Base-by-base conservation (phyloP, 139 green algal species). In the Asterochloris erici region DNA sequence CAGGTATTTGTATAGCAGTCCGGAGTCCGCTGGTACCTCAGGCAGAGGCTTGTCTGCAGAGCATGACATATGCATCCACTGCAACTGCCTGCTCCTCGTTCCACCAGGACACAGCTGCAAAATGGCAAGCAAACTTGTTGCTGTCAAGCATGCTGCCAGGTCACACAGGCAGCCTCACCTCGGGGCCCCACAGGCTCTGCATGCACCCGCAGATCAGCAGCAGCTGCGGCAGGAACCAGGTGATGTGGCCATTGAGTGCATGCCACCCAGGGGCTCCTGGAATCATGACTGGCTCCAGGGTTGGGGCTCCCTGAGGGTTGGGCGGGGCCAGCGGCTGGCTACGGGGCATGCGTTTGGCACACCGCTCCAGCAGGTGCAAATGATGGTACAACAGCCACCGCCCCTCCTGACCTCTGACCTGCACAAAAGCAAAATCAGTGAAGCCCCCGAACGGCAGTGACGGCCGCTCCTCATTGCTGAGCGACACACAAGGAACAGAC, bases 331-430 rank as follows among this genome's bases (percentile, higher is more conserved):
- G 78, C 71, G 63, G 71, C 29, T 71, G 74, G 16, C 17, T 60
- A 0, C 70, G n/a, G 38, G 83, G 61, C 69, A 87, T 85, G 76
- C 87, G 88, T 4, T 89, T 85, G 38, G 90, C 68, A 14, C 83
- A 84, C 0, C 90, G 87, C 79, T 96, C 93, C 62, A 95, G 79
- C n/a, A 95, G 86, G 63, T 94, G 91, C 0, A 93, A 17, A 26
- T 95, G 82, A 74, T 96, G 90, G 81, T 94, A 93, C n/a, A 95
- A 81, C 10, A 85, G 76, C 90, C 90, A 96, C 6, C 82, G 26
- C 2, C 19, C 66, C 10, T 71, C 19, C 66, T 71, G 66, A 71
- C 66, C 66, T 26, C 66, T 24, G 17, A 24, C 66, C 66, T 71
- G 66, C 66, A 71, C 47, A 14, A 70, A 27, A 27, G 9, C 6